These are phyloP conservation scores for Artemisia annua DNA, from an alignment of 129 eudicot genomes.

Conservation along the genomic window DNA sequence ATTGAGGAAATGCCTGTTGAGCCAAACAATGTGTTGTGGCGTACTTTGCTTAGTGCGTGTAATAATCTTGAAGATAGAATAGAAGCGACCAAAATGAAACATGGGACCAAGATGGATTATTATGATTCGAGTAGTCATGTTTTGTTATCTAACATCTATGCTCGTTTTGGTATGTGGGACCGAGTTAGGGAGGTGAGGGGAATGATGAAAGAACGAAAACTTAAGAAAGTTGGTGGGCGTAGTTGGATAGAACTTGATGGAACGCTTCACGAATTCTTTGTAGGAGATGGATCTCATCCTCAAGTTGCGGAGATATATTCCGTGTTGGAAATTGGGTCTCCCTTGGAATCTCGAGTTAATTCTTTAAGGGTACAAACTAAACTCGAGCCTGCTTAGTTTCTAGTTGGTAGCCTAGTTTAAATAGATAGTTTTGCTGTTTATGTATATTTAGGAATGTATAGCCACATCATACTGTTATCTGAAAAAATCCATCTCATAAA, in stretches of 20 bases:
- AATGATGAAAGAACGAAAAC: constrained; percentile 45
- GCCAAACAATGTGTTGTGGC: constrained; percentile 65
- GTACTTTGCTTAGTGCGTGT: constrained; percentile 60
- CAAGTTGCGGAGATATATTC: constrained; percentile 48
- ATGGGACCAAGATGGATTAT: constrained; percentile 34
- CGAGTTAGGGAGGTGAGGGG: constrained; percentile 54
- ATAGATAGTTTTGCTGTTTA: constrained; percentile 6
- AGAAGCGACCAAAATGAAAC: constrained; percentile 40
- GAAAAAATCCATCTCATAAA: not conserved
- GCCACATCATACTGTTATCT: not conserved
- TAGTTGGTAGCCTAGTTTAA: constrained; percentile 20
- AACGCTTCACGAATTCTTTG: constrained; percentile 51
- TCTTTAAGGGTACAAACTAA: constrained; percentile 19
- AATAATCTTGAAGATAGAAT: constrained; percentile 41
- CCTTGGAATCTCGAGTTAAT: constrained; percentile 11
- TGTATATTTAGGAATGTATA: constrained; percentile 15
- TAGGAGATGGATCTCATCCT: constrained; percentile 54
- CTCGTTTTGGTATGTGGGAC: constrained; percentile 68
- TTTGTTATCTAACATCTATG: constrained; percentile 70
- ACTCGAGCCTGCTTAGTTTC: constrained; percentile 23
- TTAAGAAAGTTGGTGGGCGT: constrained; percentile 60
- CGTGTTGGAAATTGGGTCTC: constrained; percentile 37
- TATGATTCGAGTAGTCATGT: constrained; percentile 48
- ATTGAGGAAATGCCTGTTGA: constrained; percentile 61
- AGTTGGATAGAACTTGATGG: constrained; percentile 75